Evolutionary conservation across 2,329 filamentous ascomycete genomes (phyloP), one percentile per base, ranked within the genome.

Genomic region (Aschersonia sp.): DNA sequence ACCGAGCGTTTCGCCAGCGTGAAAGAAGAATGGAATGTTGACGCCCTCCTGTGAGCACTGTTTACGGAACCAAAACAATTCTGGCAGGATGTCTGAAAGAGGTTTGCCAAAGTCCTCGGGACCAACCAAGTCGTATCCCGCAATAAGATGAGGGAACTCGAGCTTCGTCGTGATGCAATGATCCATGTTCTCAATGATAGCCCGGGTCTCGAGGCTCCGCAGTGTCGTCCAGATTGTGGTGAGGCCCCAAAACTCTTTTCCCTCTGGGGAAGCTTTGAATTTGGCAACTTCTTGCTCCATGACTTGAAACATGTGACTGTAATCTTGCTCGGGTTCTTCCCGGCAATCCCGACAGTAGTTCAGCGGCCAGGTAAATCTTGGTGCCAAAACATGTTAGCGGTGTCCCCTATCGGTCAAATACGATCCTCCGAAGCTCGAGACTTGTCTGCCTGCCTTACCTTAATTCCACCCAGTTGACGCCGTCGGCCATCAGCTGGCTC

Each of bases 21-120:
- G 89, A 69, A 97, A 94, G 71, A 94, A 94, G 70, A 96, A 95
- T 1, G 91, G 91, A 7, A 98, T 80, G 45, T 88, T 79, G 40
- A 96, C 77, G 2, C 77, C 79, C 58, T 88, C 82, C 59, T 85
- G 74, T 1, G 78, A 77, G 61, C 89, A 96, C 56, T 84, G 78
- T 63, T 91, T 89, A 53, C 82, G 82, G 73, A 97, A 96, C 88
- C 88, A 96, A 64, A 96, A 91, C 0, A 97, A 70, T 58, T 94
- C 80, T 0, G 89, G 89, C 0, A 91, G 74, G 3, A 94, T 68
- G 54, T 92, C 85, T 31, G 75, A 73, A 30, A 96, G 75, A 0
- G 88, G 75, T 9, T 85, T 77, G 1, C 89, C 89, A 1, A 74
- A 63, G 59, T 94, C 85, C 68, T 96, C 91, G 63, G 91, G 85